A percentile compares a stretch with the other conserved stretches of the same genome.
phyloP scores from a whole-genome alignment of 83 land plant species.

The Picea engelmannii region DNA sequence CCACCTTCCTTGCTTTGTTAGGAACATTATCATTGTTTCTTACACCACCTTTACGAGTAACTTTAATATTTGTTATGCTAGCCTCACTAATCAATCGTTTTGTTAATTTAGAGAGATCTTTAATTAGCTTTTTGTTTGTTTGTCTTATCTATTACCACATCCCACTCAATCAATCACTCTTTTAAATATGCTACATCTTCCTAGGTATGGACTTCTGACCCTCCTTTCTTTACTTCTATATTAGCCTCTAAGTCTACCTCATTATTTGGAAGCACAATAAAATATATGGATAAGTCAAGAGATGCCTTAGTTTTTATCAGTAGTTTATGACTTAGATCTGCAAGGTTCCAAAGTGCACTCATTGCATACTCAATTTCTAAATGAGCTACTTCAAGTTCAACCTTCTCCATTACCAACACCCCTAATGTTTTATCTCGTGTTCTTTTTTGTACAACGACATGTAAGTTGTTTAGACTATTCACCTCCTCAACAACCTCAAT shows the following conservation, averaged over 20 bases:
- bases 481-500: constrained; percentile 39
- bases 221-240: not conserved
- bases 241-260: not conserved
- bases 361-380: constrained; percentile 70
- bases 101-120: constrained; percentile 52
- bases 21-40: no score
- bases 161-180: constrained; percentile 23
- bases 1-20: no score
- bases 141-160: constrained; percentile 29
- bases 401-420: constrained; percentile 55
- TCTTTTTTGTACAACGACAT: constrained; percentile 33
- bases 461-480: constrained; percentile 31
- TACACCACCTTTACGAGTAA: no score
- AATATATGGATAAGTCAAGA: constrained; percentile 17
- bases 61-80: constrained; percentile 24
- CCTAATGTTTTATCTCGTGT: constrained; percentile 44
- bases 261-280: constrained; percentile 11
- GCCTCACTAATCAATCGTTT: constrained; percentile 63
- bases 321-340: constrained; percentile 52
- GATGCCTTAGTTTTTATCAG: constrained; percentile 28
- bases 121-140: constrained; percentile 33
- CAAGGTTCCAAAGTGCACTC: constrained; percentile 48
- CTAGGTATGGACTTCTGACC: not conserved
- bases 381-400: constrained; percentile 56
- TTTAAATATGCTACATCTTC: constrained; percentile 11